Evolutionary conservation across 768 basidiomycete species (phyloP).

Genomic region (Clathrus columnatus): DNA sequence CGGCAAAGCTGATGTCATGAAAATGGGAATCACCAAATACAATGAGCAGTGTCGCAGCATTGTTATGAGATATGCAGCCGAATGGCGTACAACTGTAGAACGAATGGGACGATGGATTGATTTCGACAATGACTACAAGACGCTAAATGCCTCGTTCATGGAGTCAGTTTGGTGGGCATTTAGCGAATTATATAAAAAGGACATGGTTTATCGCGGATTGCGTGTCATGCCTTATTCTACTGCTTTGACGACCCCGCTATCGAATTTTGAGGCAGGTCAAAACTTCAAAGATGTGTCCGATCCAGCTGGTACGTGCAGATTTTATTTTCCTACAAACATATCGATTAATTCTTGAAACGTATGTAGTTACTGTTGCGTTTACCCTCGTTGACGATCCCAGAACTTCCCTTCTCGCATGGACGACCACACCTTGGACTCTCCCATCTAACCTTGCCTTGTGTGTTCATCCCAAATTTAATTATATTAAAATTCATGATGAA

Average conservation of each 20-base stretch:
- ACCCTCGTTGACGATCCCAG: slow-evolving; percentile 87
- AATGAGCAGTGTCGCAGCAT: slow-evolving; percentile 94
- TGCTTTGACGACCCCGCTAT: slow-evolving; percentile 89
- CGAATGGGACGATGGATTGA: slow-evolving; percentile 99
- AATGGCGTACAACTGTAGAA: slow-evolving; percentile 93
- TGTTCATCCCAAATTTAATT: slow-evolving; percentile 92
- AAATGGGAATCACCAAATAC: slow-evolving; percentile 95
- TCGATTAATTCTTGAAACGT: not conserved
- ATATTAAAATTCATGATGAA: slow-evolving; percentile 93
- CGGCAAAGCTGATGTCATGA: slow-evolving; percentile 86
- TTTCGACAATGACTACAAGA: slow-evolving; percentile 99
- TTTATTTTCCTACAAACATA: not conserved
- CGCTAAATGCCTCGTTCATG: slow-evolving; percentile 89
- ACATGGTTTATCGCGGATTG: slow-evolving; percentile 85
- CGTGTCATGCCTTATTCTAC: slow-evolving; percentile 98
- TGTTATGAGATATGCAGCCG: slow-evolving; percentile 92
- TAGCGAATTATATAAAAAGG: slow-evolving; percentile 84
- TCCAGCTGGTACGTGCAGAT: slow-evolving; percentile 59
- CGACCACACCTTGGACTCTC: slow-evolving; percentile 97
- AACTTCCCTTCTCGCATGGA: slow-evolving; percentile 93
- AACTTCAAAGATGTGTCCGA: slow-evolving; percentile 91
- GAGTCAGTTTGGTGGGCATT: slow-evolving; percentile 99
- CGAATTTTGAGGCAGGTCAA: slow-evolving; percentile 93
- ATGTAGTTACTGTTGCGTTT: slow-evolving; percentile 81
- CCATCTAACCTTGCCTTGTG: slow-evolving; percentile 94